phyloP scores from a whole-genome alignment of 2,329 filamentous ascomycete species.

The Xylogone sp. region DNA sequence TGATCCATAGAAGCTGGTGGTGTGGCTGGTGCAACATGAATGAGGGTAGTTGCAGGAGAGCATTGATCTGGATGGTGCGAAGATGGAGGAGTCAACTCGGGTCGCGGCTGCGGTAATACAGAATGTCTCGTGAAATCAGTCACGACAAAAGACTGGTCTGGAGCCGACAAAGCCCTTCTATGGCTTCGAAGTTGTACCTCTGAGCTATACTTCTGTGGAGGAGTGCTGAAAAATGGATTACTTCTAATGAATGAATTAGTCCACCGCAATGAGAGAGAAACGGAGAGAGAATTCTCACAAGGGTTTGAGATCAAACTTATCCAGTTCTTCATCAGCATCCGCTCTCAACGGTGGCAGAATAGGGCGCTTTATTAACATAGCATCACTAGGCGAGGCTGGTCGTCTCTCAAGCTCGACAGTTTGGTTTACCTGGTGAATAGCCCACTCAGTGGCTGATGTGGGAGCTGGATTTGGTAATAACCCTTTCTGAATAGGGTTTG shows the following conservation, averaged over 20 bases:
- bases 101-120: constrained; percentile 7
- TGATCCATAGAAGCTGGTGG: constrained; percentile 15
- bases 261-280: neutral
- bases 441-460: neutral
- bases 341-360: constrained; percentile 17
- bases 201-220: neutral
- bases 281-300: constrained; percentile 14
- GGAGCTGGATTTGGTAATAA: neutral
- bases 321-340: constrained; percentile 15
- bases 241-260: neutral
- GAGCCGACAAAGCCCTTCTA: constrained; percentile 16
- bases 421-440: neutral
- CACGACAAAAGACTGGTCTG: constrained; percentile 6
- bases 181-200: constrained; percentile 1
- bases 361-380: constrained; percentile 26
- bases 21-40: constrained; percentile 15
- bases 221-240: neutral
- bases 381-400: constrained; percentile 28
- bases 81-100: constrained; percentile 24
- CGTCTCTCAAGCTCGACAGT: constrained; percentile 6
- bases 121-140: constrained; percentile 8
- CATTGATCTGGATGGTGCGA: constrained; percentile 21
- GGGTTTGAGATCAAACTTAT: constrained; percentile 6
- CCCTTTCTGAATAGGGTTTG: neutral
- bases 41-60: constrained; percentile 13